Base-by-base conservation (phyloP, 371 early-diverging fungal genomes). In the Mucor irregularis region DNA sequence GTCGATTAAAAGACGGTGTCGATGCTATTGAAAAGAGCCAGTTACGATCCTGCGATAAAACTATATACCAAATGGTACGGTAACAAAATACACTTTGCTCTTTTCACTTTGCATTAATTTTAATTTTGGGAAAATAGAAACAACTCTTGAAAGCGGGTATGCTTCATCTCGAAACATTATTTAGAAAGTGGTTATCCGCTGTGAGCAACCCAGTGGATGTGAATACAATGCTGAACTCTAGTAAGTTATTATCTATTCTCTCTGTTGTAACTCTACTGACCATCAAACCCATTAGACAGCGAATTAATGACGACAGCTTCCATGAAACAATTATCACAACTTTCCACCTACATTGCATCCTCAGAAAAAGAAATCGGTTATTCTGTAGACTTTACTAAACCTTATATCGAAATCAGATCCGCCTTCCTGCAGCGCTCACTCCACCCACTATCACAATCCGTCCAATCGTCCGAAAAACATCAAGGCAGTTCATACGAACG, bases 331-430 rank as follows among this genome's bases (percentile, higher is more conserved):
- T 67, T 89, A 44, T 80, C 82, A 28, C 83, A 80, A 65, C 61
- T 89, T 38, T 84, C 86, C 0, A 85, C 82, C 0, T 86, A 88
- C 46, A 76, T 89, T 25, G 68, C 81, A 25, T 71, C 83, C 28
- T 83, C 83, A 14, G 82, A 81, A 50, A 68, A 68, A 10, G 85
- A 86, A 51, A 78, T 76, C 38, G 83, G 84, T 30, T 81, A 87
- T 54, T 60, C 74, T n/a, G 78, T 82, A 22, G 83, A 85, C 53
- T 87, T 87, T 37, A 80, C 89, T 37, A 85, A 87, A 57, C 81
- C 84, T 0, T 92, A 89, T 62, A 77, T 82, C 4, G 86, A 90
- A n/a, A 86, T 91, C 42, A 78, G 94, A 10, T 82, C 90, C 6
- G 56, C 71, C 6, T 90, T 87, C 57, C 60, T 94, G 37, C 58